phyloP scores from a whole-genome alignment of 106 monocot species.

The Hemerocallis citrina region DNA sequence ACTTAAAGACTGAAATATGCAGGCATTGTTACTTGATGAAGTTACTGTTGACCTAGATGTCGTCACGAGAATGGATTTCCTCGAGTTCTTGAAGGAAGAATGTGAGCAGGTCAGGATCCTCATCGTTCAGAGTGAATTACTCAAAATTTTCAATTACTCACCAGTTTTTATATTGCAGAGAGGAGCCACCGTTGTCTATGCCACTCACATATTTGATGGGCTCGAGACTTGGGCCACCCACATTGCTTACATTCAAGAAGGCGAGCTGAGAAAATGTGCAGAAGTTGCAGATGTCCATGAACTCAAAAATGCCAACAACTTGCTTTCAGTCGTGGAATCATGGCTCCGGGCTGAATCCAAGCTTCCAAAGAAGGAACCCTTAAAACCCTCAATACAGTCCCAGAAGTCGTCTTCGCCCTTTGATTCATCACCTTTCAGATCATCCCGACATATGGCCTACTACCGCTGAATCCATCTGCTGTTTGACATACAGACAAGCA shows the following conservation, averaged over 20 bases:
- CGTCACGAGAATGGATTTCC: conserved; percentile 95
- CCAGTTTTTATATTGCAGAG: conserved; percentile 36
- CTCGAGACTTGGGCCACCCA: conserved; percentile 87
- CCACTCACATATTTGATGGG: conserved; percentile 98
- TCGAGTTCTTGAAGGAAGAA: conserved; percentile 94
- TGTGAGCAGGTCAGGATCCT: conserved; percentile 57
- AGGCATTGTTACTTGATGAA: conserved; percentile 93
- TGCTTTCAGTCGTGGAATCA: conserved; percentile 87
- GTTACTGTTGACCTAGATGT: conserved; percentile 95
- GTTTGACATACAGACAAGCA: not conserved
- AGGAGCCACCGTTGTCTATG: conserved; percentile 89
- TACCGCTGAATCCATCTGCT: conserved; percentile 48
- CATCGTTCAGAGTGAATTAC: not conserved
- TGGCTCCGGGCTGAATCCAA: conserved; percentile 83
- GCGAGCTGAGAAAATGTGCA: conserved; percentile 55
- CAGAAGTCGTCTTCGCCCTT: conserved; percentile 39
- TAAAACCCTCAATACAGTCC: conserved; percentile 4
- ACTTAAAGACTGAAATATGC: conserved; percentile 4
- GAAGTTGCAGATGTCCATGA: conserved; percentile 53
- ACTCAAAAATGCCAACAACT: conserved; percentile 49
- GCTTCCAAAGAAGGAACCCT: conserved; percentile 28
- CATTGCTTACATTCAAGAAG: conserved; percentile 87
- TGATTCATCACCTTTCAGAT: conserved; percentile 69
- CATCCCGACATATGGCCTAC: conserved; percentile 93
- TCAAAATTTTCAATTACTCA: not conserved